A percentile compares a stretch with the other conserved stretches of the same genome.
These are phyloP conservation scores for Fusarium anthophilum DNA, from an alignment of 2,329 filamentous ascomycete genomes.

Conservation along the genomic window DNA sequence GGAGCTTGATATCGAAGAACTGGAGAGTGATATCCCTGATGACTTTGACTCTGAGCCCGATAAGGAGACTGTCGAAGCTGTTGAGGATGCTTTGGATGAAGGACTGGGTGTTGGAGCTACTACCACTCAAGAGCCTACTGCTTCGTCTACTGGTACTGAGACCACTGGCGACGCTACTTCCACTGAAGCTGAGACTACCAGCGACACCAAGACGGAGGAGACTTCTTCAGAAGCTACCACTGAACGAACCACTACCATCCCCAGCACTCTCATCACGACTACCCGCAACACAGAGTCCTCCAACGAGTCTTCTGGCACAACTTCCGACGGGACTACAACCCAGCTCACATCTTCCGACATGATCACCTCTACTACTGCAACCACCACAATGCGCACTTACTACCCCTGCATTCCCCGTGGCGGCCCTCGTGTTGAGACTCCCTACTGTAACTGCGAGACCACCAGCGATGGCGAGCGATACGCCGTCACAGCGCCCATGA, in stretches of 20 bases:
- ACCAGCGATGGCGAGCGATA: not conserved
- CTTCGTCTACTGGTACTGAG: not conserved
- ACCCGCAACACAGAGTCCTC: constrained; percentile 1
- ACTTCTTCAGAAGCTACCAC: not conserved
- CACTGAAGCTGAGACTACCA: not conserved
- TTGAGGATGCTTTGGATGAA: not conserved
- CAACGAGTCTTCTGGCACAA: not conserved
- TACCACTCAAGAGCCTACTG: not conserved
- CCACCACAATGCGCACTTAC: not conserved
- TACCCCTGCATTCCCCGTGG: not conserved
- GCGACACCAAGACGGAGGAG: not conserved
- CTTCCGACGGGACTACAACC: not conserved
- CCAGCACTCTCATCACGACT: constrained; percentile 7
- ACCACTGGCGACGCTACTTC: not conserved
- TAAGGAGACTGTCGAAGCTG: not conserved
- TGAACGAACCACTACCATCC: not conserved
- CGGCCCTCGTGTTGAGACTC: not conserved
- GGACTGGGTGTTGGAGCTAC: not conserved
- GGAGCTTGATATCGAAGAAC: not conserved
- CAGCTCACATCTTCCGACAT: not conserved
- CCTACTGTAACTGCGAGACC: constrained; percentile 10
- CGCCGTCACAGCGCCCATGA: not conserved
- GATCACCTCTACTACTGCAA: not conserved
- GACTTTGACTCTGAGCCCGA: not conserved
- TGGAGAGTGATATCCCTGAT: not conserved